Percentiles rank a stretch among this genome's conserved stretches.
Conservation (phyloP, 2,329 filamentous ascomycete species). For the Botrytis tulipae region DNA sequence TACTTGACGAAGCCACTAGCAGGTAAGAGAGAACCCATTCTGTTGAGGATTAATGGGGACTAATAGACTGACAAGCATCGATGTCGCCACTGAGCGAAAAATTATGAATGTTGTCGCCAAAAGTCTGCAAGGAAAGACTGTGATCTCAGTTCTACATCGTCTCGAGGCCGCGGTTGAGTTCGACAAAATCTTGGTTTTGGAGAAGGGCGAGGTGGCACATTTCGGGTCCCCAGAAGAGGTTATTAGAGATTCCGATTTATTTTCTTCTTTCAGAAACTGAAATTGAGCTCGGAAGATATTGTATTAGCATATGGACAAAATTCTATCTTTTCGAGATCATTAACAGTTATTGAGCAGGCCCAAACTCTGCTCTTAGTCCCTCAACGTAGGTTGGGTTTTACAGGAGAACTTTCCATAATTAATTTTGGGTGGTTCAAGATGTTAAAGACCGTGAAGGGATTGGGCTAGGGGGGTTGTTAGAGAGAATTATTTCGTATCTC, state of each 20-base stretch:
- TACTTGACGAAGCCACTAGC: background rate
- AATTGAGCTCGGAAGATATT: background rate
- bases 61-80: background rate
- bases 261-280: background rate
- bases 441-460: background rate
- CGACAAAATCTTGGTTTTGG: background rate
- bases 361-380: conserved; percentile 38
- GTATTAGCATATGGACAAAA: background rate
- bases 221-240: background rate
- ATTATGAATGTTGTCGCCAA: background rate
- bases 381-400: conserved; percentile 42
- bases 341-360: background rate
- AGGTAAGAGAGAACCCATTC: background rate
- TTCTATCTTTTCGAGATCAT: background rate
- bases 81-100: background rate
- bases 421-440: background rate
- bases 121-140: background rate
- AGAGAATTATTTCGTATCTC: background rate
- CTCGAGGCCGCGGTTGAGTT: background rate
- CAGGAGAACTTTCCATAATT: conserved; percentile 22
- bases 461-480: background rate
- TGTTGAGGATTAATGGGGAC: background rate
- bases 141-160: background rate
- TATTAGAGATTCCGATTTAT: background rate
- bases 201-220: background rate